Conservation (phyloP, 2,329 filamentous ascomycete genomes). For the Monosporascus cannonballus region DNA sequence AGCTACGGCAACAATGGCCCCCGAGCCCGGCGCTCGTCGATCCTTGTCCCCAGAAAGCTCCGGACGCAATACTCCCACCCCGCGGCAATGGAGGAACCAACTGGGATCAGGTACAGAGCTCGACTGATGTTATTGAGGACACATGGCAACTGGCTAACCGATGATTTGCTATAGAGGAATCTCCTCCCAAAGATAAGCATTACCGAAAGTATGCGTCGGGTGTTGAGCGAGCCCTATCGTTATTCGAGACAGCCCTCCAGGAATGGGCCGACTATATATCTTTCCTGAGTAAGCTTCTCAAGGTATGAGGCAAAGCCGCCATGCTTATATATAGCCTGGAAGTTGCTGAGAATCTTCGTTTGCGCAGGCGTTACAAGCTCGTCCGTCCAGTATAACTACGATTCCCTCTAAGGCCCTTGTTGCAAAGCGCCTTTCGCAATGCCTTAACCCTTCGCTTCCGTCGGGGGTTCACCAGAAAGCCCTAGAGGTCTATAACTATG, state of each 20-base stretch:
- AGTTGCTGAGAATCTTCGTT: constrained; percentile 18
- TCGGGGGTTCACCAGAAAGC: constrained; percentile 98
- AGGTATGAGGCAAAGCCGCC: constrained; percentile 46
- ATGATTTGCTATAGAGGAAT: constrained; percentile 39
- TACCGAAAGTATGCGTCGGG: constrained; percentile 86
- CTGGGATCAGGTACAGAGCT: constrained; percentile 63
- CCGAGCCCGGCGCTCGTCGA: constrained; percentile 53
- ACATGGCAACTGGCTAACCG: neutral
- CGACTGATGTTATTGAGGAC: neutral
- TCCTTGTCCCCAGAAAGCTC: constrained; percentile 76
- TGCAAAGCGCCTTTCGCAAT: constrained; percentile 89
- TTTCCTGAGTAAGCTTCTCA: constrained; percentile 83
- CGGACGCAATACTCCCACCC: constrained; percentile 69
- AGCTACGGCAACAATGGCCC: constrained; percentile 47
- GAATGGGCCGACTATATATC: constrained; percentile 99
- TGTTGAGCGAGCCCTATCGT: constrained; percentile 77
- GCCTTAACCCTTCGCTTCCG: constrained; percentile 84
- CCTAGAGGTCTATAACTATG: constrained; percentile 84
- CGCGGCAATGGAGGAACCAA: constrained; percentile 71
- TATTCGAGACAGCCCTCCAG: constrained; percentile 90
- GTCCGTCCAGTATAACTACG: constrained; percentile 62
- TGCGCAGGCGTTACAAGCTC: constrained; percentile 77
- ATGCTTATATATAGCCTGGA: constrained; percentile 1
- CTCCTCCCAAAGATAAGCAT: constrained; percentile 54
- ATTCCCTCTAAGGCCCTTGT: constrained; percentile 80